Conservation (phyloP, 2,329 filamentous ascomycete genomes). For the Pseudonectria foliicola region DNA sequence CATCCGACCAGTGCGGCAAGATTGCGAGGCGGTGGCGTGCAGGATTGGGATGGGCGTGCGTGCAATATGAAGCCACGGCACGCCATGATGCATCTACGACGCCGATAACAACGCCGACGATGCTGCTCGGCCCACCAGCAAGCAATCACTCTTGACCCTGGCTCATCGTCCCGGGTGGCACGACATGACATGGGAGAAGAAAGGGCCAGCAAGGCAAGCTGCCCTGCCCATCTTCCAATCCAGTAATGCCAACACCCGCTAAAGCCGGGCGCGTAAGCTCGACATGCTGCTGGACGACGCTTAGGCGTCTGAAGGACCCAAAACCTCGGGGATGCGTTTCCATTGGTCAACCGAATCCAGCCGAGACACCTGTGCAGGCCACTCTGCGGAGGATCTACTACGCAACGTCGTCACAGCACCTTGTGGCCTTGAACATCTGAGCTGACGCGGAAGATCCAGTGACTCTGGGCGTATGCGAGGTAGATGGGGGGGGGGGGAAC, state of each 20-base stretch:
- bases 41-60: no score
- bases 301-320: conserved; percentile 40
- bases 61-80: no score
- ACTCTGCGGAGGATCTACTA: conserved; percentile 13
- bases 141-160: background rate
- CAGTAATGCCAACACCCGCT: conserved; percentile 31
- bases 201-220: conserved; percentile 3
- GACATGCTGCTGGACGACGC: conserved; percentile 40
- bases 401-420: conserved; percentile 11
- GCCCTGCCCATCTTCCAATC: no score
- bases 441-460: conserved; percentile 35
- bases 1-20: no score
- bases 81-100: no score
- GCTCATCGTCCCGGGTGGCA: conserved; percentile 22
- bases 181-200: conserved; percentile 27
- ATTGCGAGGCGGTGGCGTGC: no score
- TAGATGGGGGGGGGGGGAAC: conserved; percentile 24
- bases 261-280: conserved; percentile 44
- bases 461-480: conserved; percentile 40
- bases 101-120: no score
- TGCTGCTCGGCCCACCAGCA: no score
- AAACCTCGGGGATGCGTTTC: conserved; percentile 32
- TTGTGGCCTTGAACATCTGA: conserved; percentile 28
- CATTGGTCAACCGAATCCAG: conserved; percentile 31
- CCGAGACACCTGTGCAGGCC: conserved; percentile 12